These are phyloP conservation scores for Blastobotrys niveus DNA, from an alignment of 1,139 yeast genomes.

Conservation along the genomic window DNA sequence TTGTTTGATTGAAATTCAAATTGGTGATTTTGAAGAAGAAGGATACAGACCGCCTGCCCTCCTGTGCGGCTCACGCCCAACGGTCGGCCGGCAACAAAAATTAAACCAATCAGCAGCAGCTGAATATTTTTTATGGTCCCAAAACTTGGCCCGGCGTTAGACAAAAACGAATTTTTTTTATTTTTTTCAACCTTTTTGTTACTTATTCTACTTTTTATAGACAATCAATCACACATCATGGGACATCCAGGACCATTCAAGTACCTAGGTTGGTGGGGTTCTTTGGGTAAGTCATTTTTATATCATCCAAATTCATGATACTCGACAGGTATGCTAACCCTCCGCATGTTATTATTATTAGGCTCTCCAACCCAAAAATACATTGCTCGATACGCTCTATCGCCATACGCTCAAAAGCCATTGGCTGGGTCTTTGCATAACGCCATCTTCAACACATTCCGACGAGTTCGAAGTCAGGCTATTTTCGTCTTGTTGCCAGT, in stretches of 20 bases:
- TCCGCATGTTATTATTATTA: conserved; percentile 1
- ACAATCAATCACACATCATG: conserved; percentile 37
- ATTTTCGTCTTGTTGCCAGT: conserved; percentile 76
- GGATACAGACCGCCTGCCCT: no score
- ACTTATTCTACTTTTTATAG: conserved; percentile 5
- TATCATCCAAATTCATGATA: neutral
- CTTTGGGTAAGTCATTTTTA: conserved; percentile 30
- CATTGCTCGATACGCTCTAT: conserved; percentile 60
- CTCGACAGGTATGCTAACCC: neutral
- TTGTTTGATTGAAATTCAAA: neutral
- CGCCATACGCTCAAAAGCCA: conserved; percentile 92
- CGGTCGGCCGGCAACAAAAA: no score
- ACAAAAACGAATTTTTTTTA: no score
- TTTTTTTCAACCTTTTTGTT: neutral
- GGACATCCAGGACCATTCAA: conserved; percentile 71
- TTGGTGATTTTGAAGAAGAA: neutral
- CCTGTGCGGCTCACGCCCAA: no score
- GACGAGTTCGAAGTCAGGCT: conserved; percentile 87
- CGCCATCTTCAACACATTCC: conserved; percentile 87
- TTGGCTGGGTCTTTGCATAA: conserved; percentile 79
- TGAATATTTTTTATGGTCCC: no score
- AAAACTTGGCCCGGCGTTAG: no score
- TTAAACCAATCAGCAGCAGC: no score
- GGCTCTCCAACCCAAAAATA: conserved; percentile 72
- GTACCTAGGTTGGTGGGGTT: conserved; percentile 98